Evolutionary conservation across 1,139 yeast species (phyloP).

Genomic region (Blastobotrys persicus): DNA sequence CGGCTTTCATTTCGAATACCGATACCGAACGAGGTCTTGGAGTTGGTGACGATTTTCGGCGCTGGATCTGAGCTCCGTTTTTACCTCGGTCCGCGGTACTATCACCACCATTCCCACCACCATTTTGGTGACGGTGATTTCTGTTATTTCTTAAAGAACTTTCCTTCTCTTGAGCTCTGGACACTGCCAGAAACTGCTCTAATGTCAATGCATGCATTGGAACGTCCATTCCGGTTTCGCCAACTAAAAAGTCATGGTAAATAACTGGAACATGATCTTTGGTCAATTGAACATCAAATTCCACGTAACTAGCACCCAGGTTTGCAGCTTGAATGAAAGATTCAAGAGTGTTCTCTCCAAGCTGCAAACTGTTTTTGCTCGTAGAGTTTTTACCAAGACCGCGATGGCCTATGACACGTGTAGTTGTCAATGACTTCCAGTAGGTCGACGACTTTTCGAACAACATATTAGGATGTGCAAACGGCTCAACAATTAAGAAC

Average conservation of each 20-base stretch:
- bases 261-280: slow-evolving; percentile 90
- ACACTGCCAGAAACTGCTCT: slow-evolving; percentile 73
- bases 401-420: slow-evolving; percentile 94
- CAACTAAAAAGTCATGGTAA: slow-evolving; percentile 92
- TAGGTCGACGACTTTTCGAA: slow-evolving; percentile 74
- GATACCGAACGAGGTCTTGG: slow-evolving; percentile 31
- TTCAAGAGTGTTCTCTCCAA: slow-evolving; percentile 95
- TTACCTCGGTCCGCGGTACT: neutral
- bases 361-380: slow-evolving; percentile 72
- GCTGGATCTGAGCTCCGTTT: slow-evolving; percentile 3
- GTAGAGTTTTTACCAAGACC: slow-evolving; percentile 87
- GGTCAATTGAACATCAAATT: slow-evolving; percentile 96
- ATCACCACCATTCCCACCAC: neutral
- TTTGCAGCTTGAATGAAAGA: slow-evolving; percentile 97
- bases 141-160: neutral
- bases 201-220: slow-evolving; percentile 92
- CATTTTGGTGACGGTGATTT: slow-evolving; percentile 7
- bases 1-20: slow-evolving; percentile 21
- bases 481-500: slow-evolving; percentile 67
- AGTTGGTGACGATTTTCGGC: slow-evolving; percentile 11
- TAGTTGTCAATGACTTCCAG: slow-evolving; percentile 87
- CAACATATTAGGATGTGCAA: slow-evolving; percentile 67
- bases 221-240: slow-evolving; percentile 93
- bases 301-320: slow-evolving; percentile 72
- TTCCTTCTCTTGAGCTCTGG: slow-evolving; percentile 21